These are phyloP conservation scores for Podospora conica DNA, from an alignment of 495 filamentous ascomycete species.

Conservation along the genomic window DNA sequence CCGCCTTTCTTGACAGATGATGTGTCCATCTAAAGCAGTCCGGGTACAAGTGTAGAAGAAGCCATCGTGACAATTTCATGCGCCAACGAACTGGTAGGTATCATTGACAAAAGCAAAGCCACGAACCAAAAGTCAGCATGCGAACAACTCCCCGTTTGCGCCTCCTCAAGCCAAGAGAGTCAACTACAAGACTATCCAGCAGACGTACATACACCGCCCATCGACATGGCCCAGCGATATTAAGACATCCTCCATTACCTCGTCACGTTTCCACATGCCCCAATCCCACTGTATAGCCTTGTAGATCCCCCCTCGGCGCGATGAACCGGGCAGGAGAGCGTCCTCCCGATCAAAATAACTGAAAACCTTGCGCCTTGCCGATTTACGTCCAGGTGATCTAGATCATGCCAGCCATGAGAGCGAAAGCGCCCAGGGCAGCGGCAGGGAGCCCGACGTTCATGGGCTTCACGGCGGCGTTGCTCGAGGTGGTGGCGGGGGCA, in stretches of 20 bases:
- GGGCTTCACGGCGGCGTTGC: constrained; percentile 15
- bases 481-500: not conserved
- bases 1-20: too few species aligned
- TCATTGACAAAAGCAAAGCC: not conserved
- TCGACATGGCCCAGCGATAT: not conserved
- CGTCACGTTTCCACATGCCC: not conserved
- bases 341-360: not conserved
- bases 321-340: not conserved
- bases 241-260: not conserved
- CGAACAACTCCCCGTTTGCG: too few species aligned
- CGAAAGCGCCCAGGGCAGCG: constrained; percentile 21
- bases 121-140: not conserved
- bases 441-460: constrained; percentile 13
- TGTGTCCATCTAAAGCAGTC: too few species aligned
- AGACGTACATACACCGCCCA: not conserved
- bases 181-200: not conserved
- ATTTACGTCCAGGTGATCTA: constrained; percentile 9
- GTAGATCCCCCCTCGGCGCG: not conserved
- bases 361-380: not conserved
- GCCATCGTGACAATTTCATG: too few species aligned
- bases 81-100: not conserved
- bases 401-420: constrained; percentile 22
- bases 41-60: too few species aligned
- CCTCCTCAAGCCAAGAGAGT: not conserved
- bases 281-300: not conserved